Percentiles rank a stretch among this genome's conserved stretches.
Evolutionary conservation across 305 asterid species (phyloP).

Genomic region (Fraxinus sp.): DNA sequence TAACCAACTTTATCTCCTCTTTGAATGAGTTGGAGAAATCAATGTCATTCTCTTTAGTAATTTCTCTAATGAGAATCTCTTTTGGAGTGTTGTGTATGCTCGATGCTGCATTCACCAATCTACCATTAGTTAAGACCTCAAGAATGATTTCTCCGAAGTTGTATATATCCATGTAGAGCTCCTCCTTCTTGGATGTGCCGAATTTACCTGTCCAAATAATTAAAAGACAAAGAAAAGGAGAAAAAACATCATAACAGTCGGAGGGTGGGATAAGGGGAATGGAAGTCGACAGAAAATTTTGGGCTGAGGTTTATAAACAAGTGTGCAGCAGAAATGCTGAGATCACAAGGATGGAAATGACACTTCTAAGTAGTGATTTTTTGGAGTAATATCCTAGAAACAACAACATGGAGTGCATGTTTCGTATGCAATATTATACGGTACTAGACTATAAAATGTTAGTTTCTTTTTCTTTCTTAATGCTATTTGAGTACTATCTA

Average conservation of each 20-base stretch:
- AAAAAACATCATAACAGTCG: background rate
- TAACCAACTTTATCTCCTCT: slow-evolving; percentile 40
- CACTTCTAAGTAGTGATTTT: background rate
- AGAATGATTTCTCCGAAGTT: slow-evolving; percentile 66
- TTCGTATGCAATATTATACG: background rate
- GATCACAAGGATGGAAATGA: background rate
- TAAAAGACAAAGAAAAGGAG: background rate
- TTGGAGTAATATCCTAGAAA: background rate
- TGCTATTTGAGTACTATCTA: background rate
- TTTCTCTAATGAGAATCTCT: slow-evolving; percentile 53
- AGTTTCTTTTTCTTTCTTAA: background rate
- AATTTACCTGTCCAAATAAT: slow-evolving; percentile 46
- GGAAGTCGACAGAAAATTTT: background rate
- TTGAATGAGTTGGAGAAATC: slow-evolving; percentile 30
- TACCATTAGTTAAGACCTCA: slow-evolving; percentile 60
- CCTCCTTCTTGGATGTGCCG: slow-evolving; percentile 41
- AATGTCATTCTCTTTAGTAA: slow-evolving; percentile 42
- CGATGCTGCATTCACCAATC: slow-evolving; percentile 33
- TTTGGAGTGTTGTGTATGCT: slow-evolving; percentile 26
- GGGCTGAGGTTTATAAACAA: background rate
- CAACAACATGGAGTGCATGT: background rate
- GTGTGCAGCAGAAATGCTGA: too few species aligned
- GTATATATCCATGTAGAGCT: slow-evolving; percentile 61
- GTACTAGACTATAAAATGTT: too few species aligned
- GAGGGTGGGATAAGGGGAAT: background rate